Percentiles rank a stretch among this genome's conserved stretches.
These are phyloP conservation scores for Stentor coeruleus DNA, from an alignment of 73 alveolate genomes.

Conservation along the genomic window DNA sequence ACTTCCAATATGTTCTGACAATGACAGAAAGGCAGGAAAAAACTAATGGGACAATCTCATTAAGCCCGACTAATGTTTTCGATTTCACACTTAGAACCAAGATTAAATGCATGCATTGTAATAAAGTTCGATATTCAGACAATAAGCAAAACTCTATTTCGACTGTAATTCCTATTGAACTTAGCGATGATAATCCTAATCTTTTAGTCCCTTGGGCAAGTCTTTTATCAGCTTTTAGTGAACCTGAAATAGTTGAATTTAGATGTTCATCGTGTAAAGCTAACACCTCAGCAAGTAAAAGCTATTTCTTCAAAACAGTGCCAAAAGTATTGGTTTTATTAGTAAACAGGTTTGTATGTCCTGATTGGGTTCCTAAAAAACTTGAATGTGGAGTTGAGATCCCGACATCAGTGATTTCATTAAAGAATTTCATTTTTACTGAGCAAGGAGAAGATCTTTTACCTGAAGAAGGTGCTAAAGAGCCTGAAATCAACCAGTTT, in stretches of 20 bases:
- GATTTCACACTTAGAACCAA: conserved; percentile 79
- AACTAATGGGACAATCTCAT: conserved; percentile 19
- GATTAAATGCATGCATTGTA: conserved; percentile 86
- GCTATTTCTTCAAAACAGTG: conserved; percentile 61
- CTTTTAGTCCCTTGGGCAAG: conserved; percentile 59
- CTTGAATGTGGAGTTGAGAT: conserved; percentile 82
- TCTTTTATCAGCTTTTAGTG: conserved; percentile 65
- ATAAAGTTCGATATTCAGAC: conserved; percentile 72
- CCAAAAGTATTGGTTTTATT: conserved; percentile 86
- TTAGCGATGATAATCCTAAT: conserved; percentile 67
- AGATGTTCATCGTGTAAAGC: conserved; percentile 79
- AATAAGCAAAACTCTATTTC: conserved; percentile 44
- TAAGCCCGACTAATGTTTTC: conserved; percentile 73
- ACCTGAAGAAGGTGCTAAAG: conserved; percentile 48
- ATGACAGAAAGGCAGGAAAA: conserved; percentile 60
- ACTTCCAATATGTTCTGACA: conserved; percentile 70
- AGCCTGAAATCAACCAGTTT: conserved; percentile 75
- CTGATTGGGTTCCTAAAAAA: conserved; percentile 98
- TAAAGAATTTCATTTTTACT: conserved; percentile 50
- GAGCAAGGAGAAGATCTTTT: conserved; percentile 68
- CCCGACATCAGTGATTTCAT: conserved; percentile 62
- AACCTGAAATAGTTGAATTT: conserved; percentile 79
- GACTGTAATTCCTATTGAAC: conserved; percentile 60
- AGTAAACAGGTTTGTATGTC: conserved; percentile 85
- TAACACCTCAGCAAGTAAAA: conserved; percentile 63